Conservation (phyloP, 2,329 filamentous ascomycete species). For the Fusarium papillatum region DNA sequence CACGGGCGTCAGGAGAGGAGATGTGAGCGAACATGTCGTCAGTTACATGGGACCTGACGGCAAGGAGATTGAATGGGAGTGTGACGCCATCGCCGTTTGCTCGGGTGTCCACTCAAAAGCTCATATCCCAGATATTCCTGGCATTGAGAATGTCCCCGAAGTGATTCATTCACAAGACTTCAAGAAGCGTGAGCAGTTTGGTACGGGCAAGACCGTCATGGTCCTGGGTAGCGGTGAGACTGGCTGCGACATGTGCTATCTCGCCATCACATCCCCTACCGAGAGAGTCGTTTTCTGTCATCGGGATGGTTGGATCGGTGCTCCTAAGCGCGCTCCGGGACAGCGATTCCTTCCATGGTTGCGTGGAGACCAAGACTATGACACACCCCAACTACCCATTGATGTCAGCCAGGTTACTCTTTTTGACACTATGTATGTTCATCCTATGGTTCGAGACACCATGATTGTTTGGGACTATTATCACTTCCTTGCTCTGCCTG, state of each 20-base stretch:
- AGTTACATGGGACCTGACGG: slow-evolving; percentile 10
- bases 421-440: slow-evolving; percentile 16
- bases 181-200: slow-evolving; percentile 55
- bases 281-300: slow-evolving; percentile 42
- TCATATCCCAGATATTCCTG: slow-evolving; percentile 51
- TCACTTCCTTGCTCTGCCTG: slow-evolving; percentile 44
- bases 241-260: slow-evolving; percentile 55
- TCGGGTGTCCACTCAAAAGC: slow-evolving; percentile 57
- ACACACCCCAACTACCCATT: slow-evolving; percentile 36
- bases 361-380: slow-evolving; percentile 47
- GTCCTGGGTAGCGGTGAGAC: slow-evolving; percentile 59
- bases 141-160: slow-evolving; percentile 49
- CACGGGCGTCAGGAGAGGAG: slow-evolving; percentile 33
- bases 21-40: background rate
- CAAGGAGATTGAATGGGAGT: slow-evolving; percentile 45
- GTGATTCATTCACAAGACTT: slow-evolving; percentile 57
- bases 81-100: slow-evolving; percentile 59
- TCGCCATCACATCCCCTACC: slow-evolving; percentile 55
- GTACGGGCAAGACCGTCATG: slow-evolving; percentile 52
- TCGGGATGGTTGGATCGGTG: slow-evolving; percentile 1
- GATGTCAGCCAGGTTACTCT: slow-evolving; percentile 18
- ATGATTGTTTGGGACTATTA: slow-evolving; percentile 55
- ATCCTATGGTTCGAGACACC: slow-evolving; percentile 38
- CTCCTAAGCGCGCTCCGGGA: background rate
- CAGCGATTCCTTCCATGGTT: slow-evolving; percentile 55